A percentile compares a stretch with the other conserved stretches of the same genome.
phyloP scores from a whole-genome alignment of 2,329 filamentous ascomycete species.

The Orbilia blumenaviensis region DNA sequence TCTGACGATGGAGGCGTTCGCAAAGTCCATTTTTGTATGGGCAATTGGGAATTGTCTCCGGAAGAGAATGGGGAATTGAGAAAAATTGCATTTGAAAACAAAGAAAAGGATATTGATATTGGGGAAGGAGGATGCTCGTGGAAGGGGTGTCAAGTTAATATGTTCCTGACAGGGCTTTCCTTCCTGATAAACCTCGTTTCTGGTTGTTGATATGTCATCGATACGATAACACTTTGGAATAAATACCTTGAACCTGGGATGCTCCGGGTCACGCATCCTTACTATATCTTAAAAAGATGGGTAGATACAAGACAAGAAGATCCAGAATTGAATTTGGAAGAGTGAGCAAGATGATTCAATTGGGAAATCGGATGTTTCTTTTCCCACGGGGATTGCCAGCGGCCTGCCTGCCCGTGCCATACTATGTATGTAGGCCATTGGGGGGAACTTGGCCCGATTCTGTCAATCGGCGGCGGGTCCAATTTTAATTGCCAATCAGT shows the following conservation, averaged over 20 bases:
- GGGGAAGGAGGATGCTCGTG: neutral
- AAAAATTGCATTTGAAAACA: neutral
- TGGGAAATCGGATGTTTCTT: too few relatives aligned
- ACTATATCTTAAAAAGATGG: neutral
- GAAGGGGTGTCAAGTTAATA: slow-evolving; percentile 33
- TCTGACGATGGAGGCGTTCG: neutral
- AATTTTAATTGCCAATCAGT: slow-evolving; percentile 54
- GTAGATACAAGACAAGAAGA: neutral
- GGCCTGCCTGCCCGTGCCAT: slow-evolving; percentile 33
- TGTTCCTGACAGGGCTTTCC: slow-evolving; percentile 32
- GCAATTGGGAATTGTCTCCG: slow-evolving; percentile 25
- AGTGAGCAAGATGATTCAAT: neutral
- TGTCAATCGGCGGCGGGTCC: slow-evolving; percentile 46
- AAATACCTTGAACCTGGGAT: slow-evolving; percentile 3
- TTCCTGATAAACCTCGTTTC: neutral
- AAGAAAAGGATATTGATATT: too few relatives aligned
- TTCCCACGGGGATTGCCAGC: slow-evolving; percentile 37
- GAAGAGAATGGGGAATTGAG: slow-evolving; percentile 19
- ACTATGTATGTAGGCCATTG: too few relatives aligned
- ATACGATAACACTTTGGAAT: neutral
- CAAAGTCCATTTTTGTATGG: slow-evolving; percentile 9
- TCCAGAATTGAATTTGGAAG: slow-evolving; percentile 19
- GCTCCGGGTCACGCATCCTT: neutral
- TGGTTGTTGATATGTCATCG: neutral
- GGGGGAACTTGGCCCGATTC: slow-evolving; percentile 36